Base-by-base conservation (phyloP, 2,329 filamentous ascomycete genomes). In the Penicillium sp. region DNA sequence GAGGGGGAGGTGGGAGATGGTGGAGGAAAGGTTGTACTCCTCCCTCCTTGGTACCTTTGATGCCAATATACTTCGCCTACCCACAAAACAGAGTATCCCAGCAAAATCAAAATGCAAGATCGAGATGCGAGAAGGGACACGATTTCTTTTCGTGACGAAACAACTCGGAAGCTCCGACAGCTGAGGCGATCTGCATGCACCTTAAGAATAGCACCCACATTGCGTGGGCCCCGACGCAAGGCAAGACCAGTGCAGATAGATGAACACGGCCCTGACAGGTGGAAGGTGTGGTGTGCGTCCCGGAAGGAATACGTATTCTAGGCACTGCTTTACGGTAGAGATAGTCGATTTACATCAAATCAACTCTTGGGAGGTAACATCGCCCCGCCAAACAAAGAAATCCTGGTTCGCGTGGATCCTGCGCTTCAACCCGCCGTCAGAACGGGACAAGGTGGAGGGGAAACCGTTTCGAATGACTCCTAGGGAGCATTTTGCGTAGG, bases 201-300 rank as follows among this genome's bases (percentile, higher is more conserved):
- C 33, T 55, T 52, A 52, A 52, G 51, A 61, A 60, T 59, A 58
- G 57, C 56, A 58, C 52, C 52, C 56, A 59, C 59, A 59, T 41
- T 40, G 23, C 46, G 46, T 51, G 54, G 46, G 30, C 39, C 49
- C 43, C 20, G 51, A 59, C 51, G 56, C 54, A 58, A 60, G 52
- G 41, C 43, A 43, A 51, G 52, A 51, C 53, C 49, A 53, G 54
- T 54, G 58, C 59, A 43, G 24, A 15, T 32, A 32, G 37, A 32
- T 4, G 21, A 40, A 27, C 27, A 26, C 24, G 46, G 43, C 29
- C 47, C 54, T 56, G 51, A 41, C 54, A 54, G 39, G 24, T 42
- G 24, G 34, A 51, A 24, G 10, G 39, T 5, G 39, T 29, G 39
- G n/a, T 29, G n/a, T 29, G 15, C 36, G 44, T 49, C 18, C 27